Base-by-base conservation (phyloP, 2,329 filamentous ascomycete genomes). In the Colletotrichum incanum region DNA sequence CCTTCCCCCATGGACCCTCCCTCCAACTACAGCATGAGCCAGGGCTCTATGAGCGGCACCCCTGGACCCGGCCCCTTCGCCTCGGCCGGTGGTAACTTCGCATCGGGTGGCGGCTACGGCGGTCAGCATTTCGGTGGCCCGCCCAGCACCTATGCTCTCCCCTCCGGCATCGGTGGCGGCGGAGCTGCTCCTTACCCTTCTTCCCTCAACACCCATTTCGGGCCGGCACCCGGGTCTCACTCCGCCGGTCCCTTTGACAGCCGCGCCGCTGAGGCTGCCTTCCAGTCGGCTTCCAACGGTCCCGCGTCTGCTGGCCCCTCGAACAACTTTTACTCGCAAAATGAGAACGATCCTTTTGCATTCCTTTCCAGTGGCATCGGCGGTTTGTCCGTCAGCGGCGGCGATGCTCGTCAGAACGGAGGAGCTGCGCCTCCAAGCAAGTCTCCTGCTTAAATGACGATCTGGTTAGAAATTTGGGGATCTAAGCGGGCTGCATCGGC, bases 211-310 rank as follows among this genome's bases (percentile, higher is more conserved):
- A 94, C 93, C 47, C 93, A 95, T 77, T 98, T 92, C 74, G 92
- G 92, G 71, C 92, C 93, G 54, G 92, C 91, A 67, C 93, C 92
- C 49, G 91, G 92, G 64, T 92, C 94, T 76, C 94, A 96, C 82
- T 93, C 93, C 31, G 93, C 93, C 52, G 93, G 94, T 16, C 93
- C 93, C 6, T 98, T 99, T 79, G 95, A 98, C 80, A 97, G 95
- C 86, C 94, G 95, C 74, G 93, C 94, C 74, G 94, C 96, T 20
- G 96, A 98, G 85, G 95, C 95, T 73, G 96, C 96, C 34, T 99
- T 99, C 87, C 94, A 94, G 80, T 94, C 93, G 50, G 95, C 94
- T 49, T 92, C 92, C 77, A 96, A 96, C 76, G 94, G 93, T 67
- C 92, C 93, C 26, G 91, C 92, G 20, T 94, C 93, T 55, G 92